Base-by-base conservation (phyloP, 2,329 filamentous ascomycete genomes). In the Fulvia fulva region DNA sequence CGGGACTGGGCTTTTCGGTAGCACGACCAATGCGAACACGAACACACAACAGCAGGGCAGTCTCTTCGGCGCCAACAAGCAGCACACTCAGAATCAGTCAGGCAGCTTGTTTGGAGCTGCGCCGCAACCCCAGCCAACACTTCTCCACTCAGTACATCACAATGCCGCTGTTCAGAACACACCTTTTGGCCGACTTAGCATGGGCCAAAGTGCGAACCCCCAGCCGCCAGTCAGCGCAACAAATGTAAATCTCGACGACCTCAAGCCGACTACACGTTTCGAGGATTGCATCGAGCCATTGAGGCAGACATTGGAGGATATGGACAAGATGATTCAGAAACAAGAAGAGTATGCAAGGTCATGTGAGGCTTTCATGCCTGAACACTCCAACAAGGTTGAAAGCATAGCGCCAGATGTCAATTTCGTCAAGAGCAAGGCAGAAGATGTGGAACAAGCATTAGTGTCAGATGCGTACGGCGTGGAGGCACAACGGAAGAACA, bases 261-360 rank as follows among this genome's bases (percentile, higher is more conserved):
- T 97, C 60, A 86, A 91, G 53, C 88, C 89, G 16, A 96, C 92
- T 0, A 96, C 91, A 3, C 90, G 94, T 61, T 97, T 94, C 78
- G 90, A 91, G 71, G 93, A 96, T 73, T 86, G 96, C 26, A 85
- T 89, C 60, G 88, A 93, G 65, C 85, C 90, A 28, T 79, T 96
- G 16, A 91, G 96, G 70, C 84, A 86, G 62, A 78, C 90, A 65
- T 89, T 99, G 61, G 85, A 90, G 62, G 76, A 81, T 9, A 85
- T 96, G 63, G 93, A 99, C 74, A 83, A 84, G 58, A 85, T 87
- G 63, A 93, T 99, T 66, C 84, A 90, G 67, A 81, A 83, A 55
- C 91, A 94, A 71, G 91, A 96, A 68, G 74, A 78, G 59, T 87
- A 88, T 73, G 87, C 90, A 70, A 85, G 88, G 65, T 85, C 95